Percentiles rank a stretch among this genome's conserved stretches.
Evolutionary conservation across 2,329 filamentous ascomycete species (phyloP).

Genomic region (Fusarium agapanthi): DNA sequence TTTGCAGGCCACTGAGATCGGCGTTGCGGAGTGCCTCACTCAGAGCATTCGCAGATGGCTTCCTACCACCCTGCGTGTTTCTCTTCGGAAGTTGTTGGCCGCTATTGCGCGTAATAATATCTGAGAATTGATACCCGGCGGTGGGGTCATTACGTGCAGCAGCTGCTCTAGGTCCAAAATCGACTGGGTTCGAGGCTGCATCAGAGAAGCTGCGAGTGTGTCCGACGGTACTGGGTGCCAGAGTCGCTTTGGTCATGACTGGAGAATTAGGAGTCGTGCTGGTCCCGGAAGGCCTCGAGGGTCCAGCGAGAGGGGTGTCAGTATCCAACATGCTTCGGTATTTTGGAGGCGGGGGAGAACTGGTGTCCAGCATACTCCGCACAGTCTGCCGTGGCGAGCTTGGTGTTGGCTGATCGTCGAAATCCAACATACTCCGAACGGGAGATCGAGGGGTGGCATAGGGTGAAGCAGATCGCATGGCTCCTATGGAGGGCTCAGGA

Average conservation of each 20-base stretch:
- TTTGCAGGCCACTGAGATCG: conserved; percentile 59
- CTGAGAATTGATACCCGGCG: conserved; percentile 68
- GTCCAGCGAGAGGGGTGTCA: conserved; percentile 46
- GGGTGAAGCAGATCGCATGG: conserved; percentile 61
- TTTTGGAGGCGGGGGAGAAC: conserved; percentile 50
- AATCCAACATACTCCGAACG: conserved; percentile 61
- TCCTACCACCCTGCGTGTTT: conserved; percentile 55
- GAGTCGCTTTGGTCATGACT: conserved; percentile 30
- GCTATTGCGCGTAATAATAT: conserved; percentile 63
- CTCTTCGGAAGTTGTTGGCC: conserved; percentile 61
- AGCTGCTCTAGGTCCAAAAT: conserved; percentile 52
- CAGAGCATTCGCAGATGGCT: conserved; percentile 52
- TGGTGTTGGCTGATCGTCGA: conserved; percentile 31
- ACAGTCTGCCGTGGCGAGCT: conserved; percentile 61
- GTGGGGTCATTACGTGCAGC: conserved; percentile 53
- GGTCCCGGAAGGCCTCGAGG: conserved; percentile 41
- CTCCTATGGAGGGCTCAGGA: conserved; percentile 38
- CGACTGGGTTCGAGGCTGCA: conserved; percentile 56
- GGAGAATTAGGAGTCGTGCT: conserved; percentile 49
- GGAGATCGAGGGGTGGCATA: conserved; percentile 69
- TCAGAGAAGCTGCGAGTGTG: conserved; percentile 65
- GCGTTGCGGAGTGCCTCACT: conserved; percentile 63
- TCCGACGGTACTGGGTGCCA: conserved; percentile 31
- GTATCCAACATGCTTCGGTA: conserved; percentile 64
- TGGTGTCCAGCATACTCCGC: conserved; percentile 58